Evolutionary conservation across 768 basidiomycete species (phyloP).

Genomic region (Tylopilus intermedius): DNA sequence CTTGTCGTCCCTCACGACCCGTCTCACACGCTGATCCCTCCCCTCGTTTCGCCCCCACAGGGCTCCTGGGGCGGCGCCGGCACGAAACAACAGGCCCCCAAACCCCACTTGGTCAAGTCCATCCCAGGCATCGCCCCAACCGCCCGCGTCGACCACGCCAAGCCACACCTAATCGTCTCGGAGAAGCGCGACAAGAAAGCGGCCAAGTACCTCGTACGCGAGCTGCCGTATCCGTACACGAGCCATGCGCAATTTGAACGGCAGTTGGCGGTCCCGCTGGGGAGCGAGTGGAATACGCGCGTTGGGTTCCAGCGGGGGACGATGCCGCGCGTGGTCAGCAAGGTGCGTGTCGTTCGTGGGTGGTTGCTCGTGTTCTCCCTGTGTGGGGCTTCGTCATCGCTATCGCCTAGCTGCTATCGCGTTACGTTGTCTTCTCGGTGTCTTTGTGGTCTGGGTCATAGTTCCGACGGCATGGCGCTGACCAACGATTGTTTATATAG

Average conservation of each 20-base stretch:
- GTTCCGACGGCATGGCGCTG: neutral
- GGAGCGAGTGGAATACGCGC: conserved; percentile 91
- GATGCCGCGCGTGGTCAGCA: conserved; percentile 80
- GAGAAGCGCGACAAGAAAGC: conserved; percentile 96
- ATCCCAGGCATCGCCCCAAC: conserved; percentile 75
- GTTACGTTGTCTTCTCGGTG: neutral
- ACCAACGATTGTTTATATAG: conserved; percentile 31
- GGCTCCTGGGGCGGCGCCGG: conserved; percentile 91
- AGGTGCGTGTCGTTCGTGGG: conserved; percentile 42
- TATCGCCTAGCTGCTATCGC: neutral
- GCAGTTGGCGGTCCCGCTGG: conserved; percentile 73
- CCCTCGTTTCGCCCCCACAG: conserved; percentile 34
- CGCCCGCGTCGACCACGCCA: conserved; percentile 77
- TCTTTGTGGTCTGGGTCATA: neutral
- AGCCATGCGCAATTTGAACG: conserved; percentile 90
- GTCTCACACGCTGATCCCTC: neutral
- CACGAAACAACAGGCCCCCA: conserved; percentile 51
- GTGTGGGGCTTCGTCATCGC: neutral
- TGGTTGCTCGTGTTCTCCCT: neutral
- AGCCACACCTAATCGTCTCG: conserved; percentile 89
- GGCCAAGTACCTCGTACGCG: conserved; percentile 80
- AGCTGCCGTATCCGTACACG: conserved; percentile 93
- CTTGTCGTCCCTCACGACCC: neutral
- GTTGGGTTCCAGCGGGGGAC: conserved; percentile 80
- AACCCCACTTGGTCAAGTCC: conserved; percentile 73